Evolutionary conservation across 768 basidiomycete species (phyloP), one percentile per base, ranked within the genome.

Genomic region (Termitomyces sp.): DNA sequence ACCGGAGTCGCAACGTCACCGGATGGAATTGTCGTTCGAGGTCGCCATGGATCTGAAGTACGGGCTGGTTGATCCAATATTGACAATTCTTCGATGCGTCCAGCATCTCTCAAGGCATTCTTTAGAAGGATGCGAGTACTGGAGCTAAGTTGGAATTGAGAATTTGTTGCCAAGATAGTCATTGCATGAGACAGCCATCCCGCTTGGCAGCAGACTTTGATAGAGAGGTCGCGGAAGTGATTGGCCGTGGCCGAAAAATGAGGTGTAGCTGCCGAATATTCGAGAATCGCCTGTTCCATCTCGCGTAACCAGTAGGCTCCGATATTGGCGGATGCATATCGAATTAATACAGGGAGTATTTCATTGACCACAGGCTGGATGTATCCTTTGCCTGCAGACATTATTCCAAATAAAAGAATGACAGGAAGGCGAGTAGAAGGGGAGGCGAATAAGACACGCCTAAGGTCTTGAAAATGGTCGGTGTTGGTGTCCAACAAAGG

Each of bases 321-420:
- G 20, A 48, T 53, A 1, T 60, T 50, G 2, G 57, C 34, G 17
- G 59, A 51, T 11, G 57, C 61, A 52, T 61, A 67, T 10, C 61
- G 59, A 43, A 62, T 20, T 17, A 70, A 32, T 46, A 66, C 46
- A 9, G 64, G 60, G 14, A 66, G 46, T 25, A 63, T 63, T 25
- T 66, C 63, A 17, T 61, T 43, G 17, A 67, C 58, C 34, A 68
- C 56, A 52, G 63, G 59, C 32, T 60, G 53, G 12, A 66, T 43
- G 40, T 70, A 70, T 9, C 70, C 68, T 61, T 68, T 69, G 11
- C 54, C 57, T 29, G 68, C 67, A 46, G 55, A 63, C 36, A 70
- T 60, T 11, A 68, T 15, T 25, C 63, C 70, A 43, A 70, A 70
- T 12, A 42, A 53, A 38, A 64, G 57, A 20, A 68, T 67, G 14